These are phyloP conservation scores for Sporothrix sp. DNA, from an alignment of 2,329 filamentous ascomycete species.

Conservation along the genomic window DNA sequence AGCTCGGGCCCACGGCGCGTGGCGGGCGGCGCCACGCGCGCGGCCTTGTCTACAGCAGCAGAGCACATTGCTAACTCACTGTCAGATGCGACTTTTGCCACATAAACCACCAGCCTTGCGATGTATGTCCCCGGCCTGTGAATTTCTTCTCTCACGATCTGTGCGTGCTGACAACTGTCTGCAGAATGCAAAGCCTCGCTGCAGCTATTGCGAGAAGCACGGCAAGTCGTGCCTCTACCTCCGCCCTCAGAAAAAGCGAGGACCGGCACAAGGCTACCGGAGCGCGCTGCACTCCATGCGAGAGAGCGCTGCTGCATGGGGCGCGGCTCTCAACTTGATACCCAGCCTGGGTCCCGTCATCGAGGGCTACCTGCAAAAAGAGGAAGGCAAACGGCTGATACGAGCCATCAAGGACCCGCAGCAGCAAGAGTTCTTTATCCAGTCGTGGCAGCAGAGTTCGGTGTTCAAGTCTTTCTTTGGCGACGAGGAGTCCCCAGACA, in stretches of 20 bases:
- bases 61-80: neutral
- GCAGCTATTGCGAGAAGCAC: constrained; percentile 34
- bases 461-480: constrained; percentile 28
- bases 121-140: constrained; percentile 19
- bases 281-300: constrained; percentile 31
- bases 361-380: constrained; percentile 26
- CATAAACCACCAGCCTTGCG: constrained; percentile 38
- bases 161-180: neutral
- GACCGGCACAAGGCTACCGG: constrained; percentile 30
- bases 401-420: constrained; percentile 27
- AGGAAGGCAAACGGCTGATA: constrained; percentile 23
- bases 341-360: constrained; percentile 28
- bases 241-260: constrained; percentile 30
- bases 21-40: too few relatives aligned
- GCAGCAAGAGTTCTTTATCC: constrained; percentile 29
- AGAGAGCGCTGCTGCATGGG: constrained; percentile 31
- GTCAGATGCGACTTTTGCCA: constrained; percentile 38
- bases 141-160: too few relatives aligned
- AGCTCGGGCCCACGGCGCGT: neutral
- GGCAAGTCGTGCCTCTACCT: constrained; percentile 30
- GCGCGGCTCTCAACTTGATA: constrained; percentile 28
- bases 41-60: too few relatives aligned
- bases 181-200: constrained; percentile 34
- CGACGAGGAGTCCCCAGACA: constrained; percentile 15
- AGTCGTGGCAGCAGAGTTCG: constrained; percentile 28